Evolutionary conservation across 108 stramenopile species (phyloP), one percentile per base, ranked within the genome.

Genomic region (Stephanodiscus triporus): DNA sequence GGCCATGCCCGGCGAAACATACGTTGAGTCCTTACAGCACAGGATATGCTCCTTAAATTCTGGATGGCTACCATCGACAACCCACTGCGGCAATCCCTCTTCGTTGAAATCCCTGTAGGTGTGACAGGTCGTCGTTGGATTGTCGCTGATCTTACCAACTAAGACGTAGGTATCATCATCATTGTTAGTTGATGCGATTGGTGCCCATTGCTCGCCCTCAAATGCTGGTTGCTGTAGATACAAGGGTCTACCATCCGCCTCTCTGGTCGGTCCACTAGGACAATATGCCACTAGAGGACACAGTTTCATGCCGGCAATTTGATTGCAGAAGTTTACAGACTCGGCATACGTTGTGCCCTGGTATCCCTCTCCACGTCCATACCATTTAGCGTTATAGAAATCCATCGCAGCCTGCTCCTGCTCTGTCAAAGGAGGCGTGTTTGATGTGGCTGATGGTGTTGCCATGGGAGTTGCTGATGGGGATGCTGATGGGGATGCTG

Each of bases 141-240:
- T 63, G 54, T 62, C 73, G 23, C 57, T 22, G 34, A 48, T 51
- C 19, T 30, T 43, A 16, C 73, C 73, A 56, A 74, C 63, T 29
- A 74, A 27, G 2, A 74, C 56, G 42, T 54, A 74, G 37, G 19
- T 6, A 49, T 49, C 48, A 49, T 19, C n/a, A 34, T 62, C 34
- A 6, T 17, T 49, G 47, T 65, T 63, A 1, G 8, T n/a, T 7
- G 62, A 19, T 10, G 4, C 48, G 27, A 42, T 19, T 27, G 73
- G 78, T 43, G 78, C 78, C 78, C 78, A 79, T 27, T 79, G 78
- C 55, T 79, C 72, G n/a, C 78, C 78, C 19, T 68, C 62, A 45
- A 79, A 79, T 10, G 78, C 30, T 27, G 66, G 66, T 32, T 36
- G 19, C 20, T 72, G 26, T 30, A 73, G 26, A 26, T 62, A 79